Conservation (phyloP, 495 filamentous ascomycete species). For the Aspergillus saccharolyticus region DNA sequence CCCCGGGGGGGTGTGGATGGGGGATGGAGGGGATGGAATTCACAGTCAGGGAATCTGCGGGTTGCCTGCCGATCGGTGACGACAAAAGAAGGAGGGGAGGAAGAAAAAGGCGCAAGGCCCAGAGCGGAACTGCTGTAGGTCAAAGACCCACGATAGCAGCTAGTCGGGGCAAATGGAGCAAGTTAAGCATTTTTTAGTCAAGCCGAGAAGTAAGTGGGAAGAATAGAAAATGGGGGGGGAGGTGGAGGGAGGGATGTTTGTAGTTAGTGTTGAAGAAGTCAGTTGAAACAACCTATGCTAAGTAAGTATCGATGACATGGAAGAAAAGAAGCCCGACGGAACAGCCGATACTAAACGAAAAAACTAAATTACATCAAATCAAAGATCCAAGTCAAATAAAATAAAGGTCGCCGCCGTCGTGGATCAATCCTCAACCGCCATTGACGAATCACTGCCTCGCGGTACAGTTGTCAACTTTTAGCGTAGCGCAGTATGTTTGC, state of each 20-base stretch:
- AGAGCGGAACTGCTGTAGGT: background rate
- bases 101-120: background rate
- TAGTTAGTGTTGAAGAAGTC: background rate
- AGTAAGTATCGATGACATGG: too few species aligned
- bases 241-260: too few species aligned
- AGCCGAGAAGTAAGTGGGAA: background rate
- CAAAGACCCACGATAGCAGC: constrained; percentile 4
- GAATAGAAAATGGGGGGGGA: background rate
- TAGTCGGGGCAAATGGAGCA: background rate
- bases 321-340: too few species aligned
- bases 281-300: background rate
- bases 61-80: constrained; percentile 3
- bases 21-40: background rate
- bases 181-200: background rate
- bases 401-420: background rate
- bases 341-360: background rate
- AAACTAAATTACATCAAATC: background rate
- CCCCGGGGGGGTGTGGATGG: too few species aligned
- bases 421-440: background rate
- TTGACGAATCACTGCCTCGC: background rate
- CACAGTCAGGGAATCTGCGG: background rate
- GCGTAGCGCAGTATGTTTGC: background rate
- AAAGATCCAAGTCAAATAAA: background rate
- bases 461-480: background rate
- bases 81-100: background rate